phyloP scores from a whole-genome alignment of 805 yeast genomes.

The Yarrowia divulgata region DNA sequence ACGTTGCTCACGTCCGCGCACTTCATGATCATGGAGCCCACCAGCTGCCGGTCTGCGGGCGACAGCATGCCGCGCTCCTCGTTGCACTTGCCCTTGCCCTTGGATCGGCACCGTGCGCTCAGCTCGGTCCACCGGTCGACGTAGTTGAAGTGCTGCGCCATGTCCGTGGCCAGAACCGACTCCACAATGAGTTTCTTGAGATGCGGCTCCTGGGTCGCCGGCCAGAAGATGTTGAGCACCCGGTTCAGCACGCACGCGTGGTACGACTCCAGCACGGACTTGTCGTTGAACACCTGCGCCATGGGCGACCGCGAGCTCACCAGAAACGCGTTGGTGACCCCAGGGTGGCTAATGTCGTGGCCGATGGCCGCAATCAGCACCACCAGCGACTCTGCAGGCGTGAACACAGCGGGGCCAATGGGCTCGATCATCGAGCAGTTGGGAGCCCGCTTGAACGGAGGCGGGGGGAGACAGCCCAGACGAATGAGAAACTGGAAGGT shows the following conservation, averaged over 20 bases:
- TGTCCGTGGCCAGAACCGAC: slow-evolving; percentile 82
- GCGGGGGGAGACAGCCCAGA: slow-evolving; percentile 47
- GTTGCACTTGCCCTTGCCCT: slow-evolving; percentile 28
- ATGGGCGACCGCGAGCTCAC: slow-evolving; percentile 66
- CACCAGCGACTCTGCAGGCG: slow-evolving; percentile 60
- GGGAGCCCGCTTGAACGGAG: slow-evolving; percentile 28
- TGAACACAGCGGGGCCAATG: slow-evolving; percentile 40
- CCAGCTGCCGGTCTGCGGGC: slow-evolving; percentile 48
- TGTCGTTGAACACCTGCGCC: slow-evolving; percentile 64
- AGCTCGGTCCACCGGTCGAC: slow-evolving; percentile 34
- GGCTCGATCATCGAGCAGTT: slow-evolving; percentile 19
- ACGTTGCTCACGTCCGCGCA: slow-evolving; percentile 97
- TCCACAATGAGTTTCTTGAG: slow-evolving; percentile 48
- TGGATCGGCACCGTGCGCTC: not conserved
- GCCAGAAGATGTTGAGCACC: slow-evolving; percentile 62
- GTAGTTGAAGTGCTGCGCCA: slow-evolving; percentile 85
- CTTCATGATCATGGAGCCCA: slow-evolving; percentile 77
- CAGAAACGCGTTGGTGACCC: slow-evolving; percentile 83
- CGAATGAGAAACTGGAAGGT: slow-evolving; percentile 66
- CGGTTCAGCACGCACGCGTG: slow-evolving; percentile 72
- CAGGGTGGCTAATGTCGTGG: slow-evolving; percentile 97
- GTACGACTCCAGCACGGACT: slow-evolving; percentile 80
- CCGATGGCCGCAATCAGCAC: slow-evolving; percentile 85
- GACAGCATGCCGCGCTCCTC: slow-evolving; percentile 31
- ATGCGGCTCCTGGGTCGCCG: slow-evolving; percentile 45